Evolutionary conservation across 805 yeast genomes (phyloP).

Genomic region (Tanozyma kutaoensis): DNA sequence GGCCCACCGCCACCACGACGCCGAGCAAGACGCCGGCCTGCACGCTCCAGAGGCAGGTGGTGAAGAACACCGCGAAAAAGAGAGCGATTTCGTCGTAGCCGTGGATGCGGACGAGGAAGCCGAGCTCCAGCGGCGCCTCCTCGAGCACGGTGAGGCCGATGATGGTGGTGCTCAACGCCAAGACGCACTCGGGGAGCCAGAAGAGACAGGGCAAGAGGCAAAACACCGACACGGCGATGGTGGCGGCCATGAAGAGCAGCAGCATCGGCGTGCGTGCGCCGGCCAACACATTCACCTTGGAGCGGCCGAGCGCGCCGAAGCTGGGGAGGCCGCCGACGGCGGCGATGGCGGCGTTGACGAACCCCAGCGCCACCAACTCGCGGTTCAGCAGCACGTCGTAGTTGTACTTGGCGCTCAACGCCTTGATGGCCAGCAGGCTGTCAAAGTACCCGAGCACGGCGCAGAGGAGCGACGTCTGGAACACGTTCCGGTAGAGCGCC

Average conservation of each 20-base stretch:
- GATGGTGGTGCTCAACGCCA: neutral
- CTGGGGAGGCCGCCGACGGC: constrained; percentile 20
- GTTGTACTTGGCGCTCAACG: constrained; percentile 17
- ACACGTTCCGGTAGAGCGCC: constrained; percentile 11
- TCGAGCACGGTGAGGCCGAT: neutral
- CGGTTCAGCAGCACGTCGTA: constrained; percentile 18
- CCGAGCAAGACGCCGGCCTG: constrained; percentile 25
- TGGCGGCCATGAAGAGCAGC: constrained; percentile 18
- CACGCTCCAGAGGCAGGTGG: constrained; percentile 23
- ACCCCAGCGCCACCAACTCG: constrained; percentile 20
- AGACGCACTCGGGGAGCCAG: constrained; percentile 14
- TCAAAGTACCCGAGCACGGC: constrained; percentile 21
- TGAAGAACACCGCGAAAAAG: constrained; percentile 9
- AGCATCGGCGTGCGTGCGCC: constrained; percentile 40
- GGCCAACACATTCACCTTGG: constrained; percentile 12
- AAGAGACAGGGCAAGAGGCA: constrained; percentile 12
- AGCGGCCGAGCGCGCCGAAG: constrained; percentile 23
- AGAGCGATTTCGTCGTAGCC: constrained; percentile 12
- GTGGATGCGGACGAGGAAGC: constrained; percentile 9
- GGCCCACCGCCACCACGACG: constrained; percentile 17
- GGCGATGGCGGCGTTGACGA: constrained; percentile 13
- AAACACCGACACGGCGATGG: constrained; percentile 10
- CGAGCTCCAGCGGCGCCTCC: constrained; percentile 42
- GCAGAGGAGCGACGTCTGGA: constrained; percentile 17
- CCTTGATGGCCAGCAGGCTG: constrained; percentile 20